Evolutionary conservation across 202 grass and related monocot genomes (phyloP), one percentile per base, ranked within the genome.

Genomic region (Alloteropsis angusta): DNA sequence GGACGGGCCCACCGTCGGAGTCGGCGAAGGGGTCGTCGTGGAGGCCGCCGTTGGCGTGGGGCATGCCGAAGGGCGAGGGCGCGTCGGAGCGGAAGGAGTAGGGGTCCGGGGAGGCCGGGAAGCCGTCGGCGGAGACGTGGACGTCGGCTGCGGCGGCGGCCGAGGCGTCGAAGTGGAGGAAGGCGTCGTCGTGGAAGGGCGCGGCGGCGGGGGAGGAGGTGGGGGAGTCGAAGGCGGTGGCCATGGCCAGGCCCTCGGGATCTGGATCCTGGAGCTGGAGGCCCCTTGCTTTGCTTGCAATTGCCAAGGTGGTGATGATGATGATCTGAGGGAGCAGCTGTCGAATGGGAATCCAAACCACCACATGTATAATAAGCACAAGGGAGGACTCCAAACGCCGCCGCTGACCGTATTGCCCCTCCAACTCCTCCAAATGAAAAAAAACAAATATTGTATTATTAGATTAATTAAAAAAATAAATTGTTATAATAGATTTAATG

Each of bases 171-270:
- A 80, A 87, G 67, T 49, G 80, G 57, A 77, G 81, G 76, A 86
- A 90, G 30, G 84, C 68, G 41, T 86, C 83, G 68, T 88, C 83
- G 72, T 85, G 75, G 83, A 86, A 90, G 32, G 88, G 75, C 36
- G 83, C 63, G 30, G 77, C 58, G 21, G 59, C 76, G 68, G 84
- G 71, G 47, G 78, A 63, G 65, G 82, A 77, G 76, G 67, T 60
- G 30, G 81, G 59, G 8, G 82, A 81, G 77, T 86, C 85, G 83
- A 90, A 93, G 78, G 91, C 81, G 63, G 81, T 83, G 74, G 88
- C 84, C 92, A 94, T 94, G 70, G 79, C 47, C 12, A 18, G 16
- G 13, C 26, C 13, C 26, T 80, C 21, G 75, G 44, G 85, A 83
- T 87, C 80, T 85, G 82, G 58, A 67, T 16, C 61, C 49, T 48